Evolutionary conservation across 2,329 filamentous ascomycete species (phyloP), one percentile per base, ranked within the genome.

Genomic region (Huntiella omanensis): DNA sequence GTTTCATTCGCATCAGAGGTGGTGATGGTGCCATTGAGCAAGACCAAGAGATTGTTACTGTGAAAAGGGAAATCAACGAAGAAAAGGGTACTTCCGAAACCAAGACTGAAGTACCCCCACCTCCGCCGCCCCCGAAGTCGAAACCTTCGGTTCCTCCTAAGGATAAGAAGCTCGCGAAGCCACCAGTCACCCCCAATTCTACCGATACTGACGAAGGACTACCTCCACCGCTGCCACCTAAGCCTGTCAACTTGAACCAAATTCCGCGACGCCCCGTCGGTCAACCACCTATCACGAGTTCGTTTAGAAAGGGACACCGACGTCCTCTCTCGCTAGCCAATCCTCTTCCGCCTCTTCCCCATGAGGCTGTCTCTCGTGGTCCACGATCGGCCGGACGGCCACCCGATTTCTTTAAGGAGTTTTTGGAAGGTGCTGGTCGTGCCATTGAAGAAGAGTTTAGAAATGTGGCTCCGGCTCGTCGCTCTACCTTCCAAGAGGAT

Each of bases 21-120:
- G 62, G 64, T 17, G 58, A 59, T 1, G 61, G 60, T 4, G 56
- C 55, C 1, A 73, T 73, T 41, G 68, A 68, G 52, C 68, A 66
- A 52, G 70, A 73, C 49, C 63, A 68, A 3, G 60, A 60, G 34
- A 59, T 65, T 16, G 50, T 57, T 7, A 16, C 44, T 36, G 39
- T 34, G 17, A 43, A 38, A 13, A 37, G 47, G 15, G 37, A 42
- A 15, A 35, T 22, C 5, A 17, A 34, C 5, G 17, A 19, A 19
- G 33, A 32, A 17, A 8, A 15, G 12, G 22, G 22, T 28, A 8
- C 6, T 6, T 5, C 28, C 32, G 8, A 13, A 10, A 8, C 28
- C 11, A 17, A 17, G n/a, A 12, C 4, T n/a, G 34, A 36, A 15
- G 12, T 22, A 2, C 19, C 22, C 5, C 48, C 44, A 12, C 34